Percentiles rank a stretch among this genome's conserved stretches.
phyloP scores from a whole-genome alignment of 1,139 yeast genomes.

The Blastobotrys illinoisensis region DNA sequence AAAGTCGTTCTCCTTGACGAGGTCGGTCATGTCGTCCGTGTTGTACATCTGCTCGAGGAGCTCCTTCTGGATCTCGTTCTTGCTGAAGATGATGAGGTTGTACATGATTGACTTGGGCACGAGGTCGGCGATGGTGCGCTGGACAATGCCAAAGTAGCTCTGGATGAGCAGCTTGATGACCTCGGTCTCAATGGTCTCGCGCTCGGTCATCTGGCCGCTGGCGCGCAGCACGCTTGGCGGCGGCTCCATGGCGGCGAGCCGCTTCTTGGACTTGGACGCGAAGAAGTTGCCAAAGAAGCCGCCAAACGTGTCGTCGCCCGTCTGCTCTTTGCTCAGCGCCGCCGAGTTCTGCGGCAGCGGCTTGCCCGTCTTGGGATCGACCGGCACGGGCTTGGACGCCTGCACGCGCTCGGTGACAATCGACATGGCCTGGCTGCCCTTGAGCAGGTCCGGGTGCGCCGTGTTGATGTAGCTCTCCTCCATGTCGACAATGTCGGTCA shows the following conservation, averaged over 20 bases:
- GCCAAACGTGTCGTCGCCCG: slow-evolving; percentile 33
- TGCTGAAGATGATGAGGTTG: slow-evolving; percentile 66
- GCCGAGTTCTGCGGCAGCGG: slow-evolving; percentile 30
- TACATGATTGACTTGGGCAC: slow-evolving; percentile 95
- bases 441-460: slow-evolving; percentile 92
- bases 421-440: slow-evolving; percentile 93
- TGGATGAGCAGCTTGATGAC: slow-evolving; percentile 87
- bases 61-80: slow-evolving; percentile 87
- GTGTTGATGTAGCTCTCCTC: slow-evolving; percentile 95
- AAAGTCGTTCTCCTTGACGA: slow-evolving; percentile 87
- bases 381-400: slow-evolving; percentile 70
- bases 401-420: slow-evolving; percentile 86
- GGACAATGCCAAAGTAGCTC: slow-evolving; percentile 86
- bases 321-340: slow-evolving; percentile 19
- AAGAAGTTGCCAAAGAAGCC: slow-evolving; percentile 96
- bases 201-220: slow-evolving; percentile 89
- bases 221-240: slow-evolving; percentile 95
- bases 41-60: slow-evolving; percentile 82
- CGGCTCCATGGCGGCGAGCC: slow-evolving; percentile 92
- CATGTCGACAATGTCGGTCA: slow-evolving; percentile 70
- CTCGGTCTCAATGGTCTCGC: slow-evolving; percentile 95
- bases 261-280: slow-evolving; percentile 85
- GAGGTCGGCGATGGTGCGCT: slow-evolving; percentile 86
- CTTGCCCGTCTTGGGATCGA: slow-evolving; percentile 92
- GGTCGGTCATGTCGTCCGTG: slow-evolving; percentile 67